Evolutionary conservation across 768 basidiomycete species (phyloP), one percentile per base, ranked within the genome.

Genomic region (Lyophyllum shimeji): DNA sequence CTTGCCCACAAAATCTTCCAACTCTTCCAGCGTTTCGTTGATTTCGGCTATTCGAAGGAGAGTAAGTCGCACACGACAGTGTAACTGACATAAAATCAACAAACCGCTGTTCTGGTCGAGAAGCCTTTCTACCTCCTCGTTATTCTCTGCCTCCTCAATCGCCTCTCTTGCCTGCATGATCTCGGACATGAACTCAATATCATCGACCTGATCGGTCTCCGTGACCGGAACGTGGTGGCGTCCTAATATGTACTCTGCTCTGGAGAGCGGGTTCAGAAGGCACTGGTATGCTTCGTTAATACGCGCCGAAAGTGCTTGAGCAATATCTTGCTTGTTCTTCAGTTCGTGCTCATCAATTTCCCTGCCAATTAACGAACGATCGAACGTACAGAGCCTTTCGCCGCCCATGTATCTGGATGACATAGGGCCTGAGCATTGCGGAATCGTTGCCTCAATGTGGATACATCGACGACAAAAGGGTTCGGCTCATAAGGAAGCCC

Each of bases 381-480:
- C 45, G 56, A 20, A 72, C 70, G 65, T 71, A 89, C 90, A 57
- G 80, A 70, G 53, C 84, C 84, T 64, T 82, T 79, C 27, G 83
- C 80, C 31, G 85, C 80, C 88, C 90, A 96, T 12, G 85, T 78
- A 68, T 98, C 95, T 0, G 95, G 95, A 74, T 98, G 95, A 50
- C 91, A 85, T 20, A 83, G 73, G 20, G 84, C 78, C 66, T 96
- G 95, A 2, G 89, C 82, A 45, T 80, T 73, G 31, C 89, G 74
- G 67, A 93, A 95, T 25, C 80, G 78, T 33, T 75, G 73, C 68
- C 84, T 87, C 56, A 97, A 72, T 18, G 78, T 72, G 1, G 71
- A 63, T 15, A 79, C 63, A 65, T 94, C 85, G 42, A 98, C 71
- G 15, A 77, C 69, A 71, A 93, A 96, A 7, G 86, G 86, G 66